phyloP scores from a whole-genome alignment of 768 basidiomycete genomes.

The Kwoniella sp. region DNA sequence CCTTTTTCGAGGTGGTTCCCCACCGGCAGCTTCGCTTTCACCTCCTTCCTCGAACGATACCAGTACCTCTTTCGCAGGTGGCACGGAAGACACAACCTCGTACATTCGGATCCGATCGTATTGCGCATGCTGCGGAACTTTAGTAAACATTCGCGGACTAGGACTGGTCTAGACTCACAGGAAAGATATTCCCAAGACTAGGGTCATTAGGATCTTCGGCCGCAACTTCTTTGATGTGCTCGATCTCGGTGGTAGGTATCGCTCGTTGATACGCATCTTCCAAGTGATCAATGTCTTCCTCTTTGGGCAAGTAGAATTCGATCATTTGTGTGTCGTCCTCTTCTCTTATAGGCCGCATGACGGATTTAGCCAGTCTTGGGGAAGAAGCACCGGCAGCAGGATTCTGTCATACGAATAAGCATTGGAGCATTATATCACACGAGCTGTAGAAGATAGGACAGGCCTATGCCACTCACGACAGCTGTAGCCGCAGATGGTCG shows the following conservation, averaged over 20 bases:
- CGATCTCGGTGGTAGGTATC: constrained; percentile 25
- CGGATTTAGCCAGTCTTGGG: constrained; percentile 32
- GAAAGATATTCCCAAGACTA: constrained; percentile 23
- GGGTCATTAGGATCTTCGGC: constrained; percentile 33
- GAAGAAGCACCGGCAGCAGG: constrained; percentile 32
- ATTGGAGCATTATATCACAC: no score
- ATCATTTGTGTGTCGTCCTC: constrained; percentile 43
- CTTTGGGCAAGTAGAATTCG: constrained; percentile 45
- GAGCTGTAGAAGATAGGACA: no score
- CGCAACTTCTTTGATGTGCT: constrained; percentile 29
- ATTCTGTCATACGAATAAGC: constrained; percentile 15
- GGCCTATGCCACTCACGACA: constrained; percentile 32
- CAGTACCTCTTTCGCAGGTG: constrained; percentile 40
- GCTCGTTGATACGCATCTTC: constrained; percentile 31
- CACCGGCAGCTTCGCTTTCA: not conserved
- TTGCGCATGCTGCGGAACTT: constrained; percentile 29
- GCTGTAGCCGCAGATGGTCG: constrained; percentile 44
- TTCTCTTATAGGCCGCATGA: constrained; percentile 42
- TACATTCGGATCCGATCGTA: constrained; percentile 45
- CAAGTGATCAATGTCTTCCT: constrained; percentile 35
- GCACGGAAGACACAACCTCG: constrained; percentile 39
- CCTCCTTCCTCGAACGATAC: constrained; percentile 41
- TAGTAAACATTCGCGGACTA: constrained; percentile 3
- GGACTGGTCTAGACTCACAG: constrained; percentile 21
- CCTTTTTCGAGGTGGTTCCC: constrained; percentile 22